Percentiles rank a stretch among this genome's conserved stretches.
phyloP scores from a whole-genome alignment of 345 rosid species.

The Syzygium aqueum region DNA sequence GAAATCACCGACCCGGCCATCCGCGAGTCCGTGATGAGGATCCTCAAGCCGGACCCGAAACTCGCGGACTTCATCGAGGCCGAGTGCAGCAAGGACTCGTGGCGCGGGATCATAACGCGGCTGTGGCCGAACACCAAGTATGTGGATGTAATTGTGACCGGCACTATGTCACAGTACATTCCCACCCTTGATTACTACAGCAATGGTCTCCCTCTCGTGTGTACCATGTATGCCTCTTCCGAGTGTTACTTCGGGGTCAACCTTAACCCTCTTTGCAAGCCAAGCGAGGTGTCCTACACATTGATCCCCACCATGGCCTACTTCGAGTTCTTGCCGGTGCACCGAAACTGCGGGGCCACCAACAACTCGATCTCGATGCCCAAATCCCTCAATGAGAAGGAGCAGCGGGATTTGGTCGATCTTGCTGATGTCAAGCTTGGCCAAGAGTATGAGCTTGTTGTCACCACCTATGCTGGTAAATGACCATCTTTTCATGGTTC shows the following conservation, averaged over 20 bases:
- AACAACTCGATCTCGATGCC: conserved; percentile 46
- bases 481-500: not conserved
- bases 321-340: conserved; percentile 83
- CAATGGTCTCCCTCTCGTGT: conserved; percentile 78
- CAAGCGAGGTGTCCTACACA: conserved; percentile 85
- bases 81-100: conserved; percentile 46
- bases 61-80: conserved; percentile 48
- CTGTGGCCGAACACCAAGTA: conserved; percentile 77
- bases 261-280: conserved; percentile 72
- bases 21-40: conserved; percentile 44
- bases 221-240: conserved; percentile 97
- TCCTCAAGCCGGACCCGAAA: conserved; percentile 54
- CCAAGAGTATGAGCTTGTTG: conserved; percentile 91
- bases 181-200: conserved; percentile 90
- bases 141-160: conserved; percentile 97
- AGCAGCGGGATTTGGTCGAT: conserved; percentile 75
- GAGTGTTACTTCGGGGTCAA: conserved; percentile 95
- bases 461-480: conserved; percentile 95
- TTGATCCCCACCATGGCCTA: conserved; percentile 91
- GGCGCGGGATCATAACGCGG: conserved; percentile 72
- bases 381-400: conserved; percentile 68
- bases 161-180: conserved; percentile 96
- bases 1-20: conserved; percentile 48
- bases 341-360: conserved; percentile 55
- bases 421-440: conserved; percentile 93